These are phyloP conservation scores for Colletotrichum lentis DNA, from an alignment of 2,329 filamentous ascomycete genomes.

Conservation along the genomic window DNA sequence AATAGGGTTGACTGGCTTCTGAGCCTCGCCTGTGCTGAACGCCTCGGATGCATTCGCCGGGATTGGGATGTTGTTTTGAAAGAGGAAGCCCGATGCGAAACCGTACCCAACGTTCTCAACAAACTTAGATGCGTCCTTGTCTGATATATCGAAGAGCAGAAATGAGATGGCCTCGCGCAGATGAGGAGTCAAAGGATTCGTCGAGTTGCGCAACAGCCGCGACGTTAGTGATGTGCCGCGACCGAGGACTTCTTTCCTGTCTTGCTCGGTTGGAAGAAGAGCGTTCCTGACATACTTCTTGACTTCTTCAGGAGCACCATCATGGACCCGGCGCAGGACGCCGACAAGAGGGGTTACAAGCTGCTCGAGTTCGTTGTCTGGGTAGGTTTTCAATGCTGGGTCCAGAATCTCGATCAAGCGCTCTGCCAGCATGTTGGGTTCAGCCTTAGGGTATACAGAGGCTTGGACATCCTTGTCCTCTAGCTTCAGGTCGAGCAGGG, in stretches of 20 bases:
- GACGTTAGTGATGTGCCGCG: constrained; percentile 77
- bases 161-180: constrained; percentile 78
- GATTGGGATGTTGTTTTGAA: constrained; percentile 82
- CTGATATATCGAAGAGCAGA: constrained; percentile 87
- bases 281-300: constrained; percentile 68
- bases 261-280: constrained; percentile 79
- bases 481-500: constrained; percentile 80
- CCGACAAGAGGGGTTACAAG: constrained; percentile 77
- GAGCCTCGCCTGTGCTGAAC: constrained; percentile 46
- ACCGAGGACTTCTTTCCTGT: constrained; percentile 81
- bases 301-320: constrained; percentile 69
- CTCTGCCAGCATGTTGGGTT: constrained; percentile 67
- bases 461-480: constrained; percentile 60
- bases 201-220: constrained; percentile 78
- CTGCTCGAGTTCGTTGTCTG: constrained; percentile 75
- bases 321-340: constrained; percentile 75
- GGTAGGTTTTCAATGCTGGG: constrained; percentile 68
- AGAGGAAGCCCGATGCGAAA: constrained; percentile 88
- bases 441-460: constrained; percentile 72
- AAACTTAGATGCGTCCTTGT: constrained; percentile 79
- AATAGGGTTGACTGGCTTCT: constrained; percentile 75
- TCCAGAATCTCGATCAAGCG: constrained; percentile 76
- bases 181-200: constrained; percentile 74
- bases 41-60: constrained; percentile 71
- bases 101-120: constrained; percentile 95